A percentile compares a stretch with the other conserved stretches of the same genome.
These are phyloP conservation scores for Geum urbanum DNA, from an alignment of 306 rosid genomes.

Conservation along the genomic window DNA sequence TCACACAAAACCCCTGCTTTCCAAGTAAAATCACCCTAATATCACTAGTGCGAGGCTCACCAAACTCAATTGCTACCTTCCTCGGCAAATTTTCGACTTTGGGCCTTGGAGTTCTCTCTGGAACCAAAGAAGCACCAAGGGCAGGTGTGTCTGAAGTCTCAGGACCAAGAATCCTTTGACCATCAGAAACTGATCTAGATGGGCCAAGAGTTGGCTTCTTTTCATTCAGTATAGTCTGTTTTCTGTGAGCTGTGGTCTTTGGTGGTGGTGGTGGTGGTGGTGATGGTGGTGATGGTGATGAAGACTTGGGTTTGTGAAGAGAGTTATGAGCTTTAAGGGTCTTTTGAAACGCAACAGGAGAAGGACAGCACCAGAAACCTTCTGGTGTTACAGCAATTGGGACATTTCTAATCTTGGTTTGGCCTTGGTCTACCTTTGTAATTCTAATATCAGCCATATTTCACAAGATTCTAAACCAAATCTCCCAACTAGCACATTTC, in stretches of 20 bases:
- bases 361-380: constrained; percentile 95
- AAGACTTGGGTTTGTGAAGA: constrained; percentile 64
- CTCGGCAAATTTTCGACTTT: constrained; percentile 64
- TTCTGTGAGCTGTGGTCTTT: constrained; percentile 48
- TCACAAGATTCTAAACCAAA: constrained; percentile 35
- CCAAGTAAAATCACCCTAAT: constrained; percentile 66
- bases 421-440: constrained; percentile 62
- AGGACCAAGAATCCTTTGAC: constrained; percentile 45
- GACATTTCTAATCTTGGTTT: constrained; percentile 73
- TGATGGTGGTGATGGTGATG: constrained; percentile 71
- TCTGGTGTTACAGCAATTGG: constrained; percentile 94
- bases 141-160: constrained; percentile 48
- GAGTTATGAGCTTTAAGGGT: constrained; percentile 65
- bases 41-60: constrained; percentile 83
- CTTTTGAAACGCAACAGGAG: constrained; percentile 89
- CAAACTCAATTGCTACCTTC: constrained; percentile 94
- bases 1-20: constrained; percentile 89
- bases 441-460: constrained; percentile 69
- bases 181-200: constrained; percentile 53
- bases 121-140: constrained; percentile 36
- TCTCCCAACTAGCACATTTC: constrained; percentile 23
- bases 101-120: constrained; percentile 59
- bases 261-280: constrained; percentile 49
- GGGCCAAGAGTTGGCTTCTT: constrained; percentile 44
- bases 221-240: constrained; percentile 39